These are phyloP conservation scores for Dothideomycetes sp. DNA, from an alignment of 2,329 filamentous ascomycete genomes.

Conservation along the genomic window DNA sequence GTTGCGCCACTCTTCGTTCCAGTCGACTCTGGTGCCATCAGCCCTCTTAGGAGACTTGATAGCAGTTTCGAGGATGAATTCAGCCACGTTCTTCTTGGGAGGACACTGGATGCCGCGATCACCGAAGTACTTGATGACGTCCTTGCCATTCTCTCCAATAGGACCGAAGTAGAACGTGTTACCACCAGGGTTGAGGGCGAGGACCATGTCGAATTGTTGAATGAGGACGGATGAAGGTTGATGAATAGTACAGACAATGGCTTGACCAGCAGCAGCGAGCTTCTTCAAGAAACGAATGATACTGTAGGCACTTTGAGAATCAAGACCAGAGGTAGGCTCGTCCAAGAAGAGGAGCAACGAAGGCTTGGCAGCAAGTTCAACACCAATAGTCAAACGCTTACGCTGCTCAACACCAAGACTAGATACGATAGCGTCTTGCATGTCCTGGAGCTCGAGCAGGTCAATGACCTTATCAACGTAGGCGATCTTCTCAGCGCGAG, in stretches of 20 bases:
- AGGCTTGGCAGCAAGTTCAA: conserved; percentile 62
- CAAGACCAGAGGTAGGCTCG: conserved; percentile 62
- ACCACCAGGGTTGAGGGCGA: conserved; percentile 58
- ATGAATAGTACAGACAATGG: conserved; percentile 66
- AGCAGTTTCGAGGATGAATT: conserved; percentile 58
- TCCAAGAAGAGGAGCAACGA: conserved; percentile 61
- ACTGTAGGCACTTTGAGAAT: conserved; percentile 59
- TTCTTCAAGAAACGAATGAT: conserved; percentile 63
- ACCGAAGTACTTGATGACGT: conserved; percentile 59
- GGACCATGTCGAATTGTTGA: conserved; percentile 64
- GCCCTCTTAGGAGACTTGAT: conserved; percentile 45
- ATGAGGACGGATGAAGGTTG: conserved; percentile 62
- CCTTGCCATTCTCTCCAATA: conserved; percentile 56
- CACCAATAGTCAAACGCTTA: conserved; percentile 64
- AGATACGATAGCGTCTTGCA: conserved; percentile 58
- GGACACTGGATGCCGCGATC: conserved; percentile 58
- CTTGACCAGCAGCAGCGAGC: conserved; percentile 56
- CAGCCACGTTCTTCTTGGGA: conserved; percentile 55
- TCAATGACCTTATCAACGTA: conserved; percentile 60
- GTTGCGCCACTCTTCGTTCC: conserved; percentile 65
- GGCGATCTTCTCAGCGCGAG: conserved; percentile 52
- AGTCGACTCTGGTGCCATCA: conserved; percentile 53
- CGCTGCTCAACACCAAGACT: conserved; percentile 60
- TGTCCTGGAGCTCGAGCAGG: conserved; percentile 54
- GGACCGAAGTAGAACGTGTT: conserved; percentile 67